These are phyloP conservation scores for Collybia nuda DNA, from an alignment of 768 basidiomycete genomes.

Conservation along the genomic window DNA sequence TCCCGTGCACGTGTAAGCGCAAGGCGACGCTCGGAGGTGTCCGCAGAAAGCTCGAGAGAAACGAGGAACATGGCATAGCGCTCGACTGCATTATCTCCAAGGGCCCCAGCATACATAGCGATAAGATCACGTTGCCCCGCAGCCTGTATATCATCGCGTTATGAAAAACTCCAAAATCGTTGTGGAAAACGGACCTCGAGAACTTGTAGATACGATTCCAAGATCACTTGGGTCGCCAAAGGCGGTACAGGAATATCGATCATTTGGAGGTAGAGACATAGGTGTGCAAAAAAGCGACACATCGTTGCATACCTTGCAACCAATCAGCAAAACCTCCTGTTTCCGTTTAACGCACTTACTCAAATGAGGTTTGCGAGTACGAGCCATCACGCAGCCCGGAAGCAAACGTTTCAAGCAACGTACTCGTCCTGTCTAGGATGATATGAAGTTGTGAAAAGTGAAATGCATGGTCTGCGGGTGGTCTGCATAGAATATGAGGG, in stretches of 20 bases:
- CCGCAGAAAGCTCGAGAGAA: slow-evolving; percentile 64
- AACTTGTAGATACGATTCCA: slow-evolving; percentile 87
- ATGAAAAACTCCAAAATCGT: background rate
- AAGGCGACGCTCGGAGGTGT: slow-evolving; percentile 60
- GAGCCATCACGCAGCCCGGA: slow-evolving; percentile 50
- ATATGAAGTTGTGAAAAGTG: slow-evolving; percentile 82
- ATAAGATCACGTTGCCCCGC: slow-evolving; percentile 85
- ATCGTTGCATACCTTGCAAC: slow-evolving; percentile 59
- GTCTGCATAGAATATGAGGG: slow-evolving; percentile 28
- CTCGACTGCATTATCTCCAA: slow-evolving; percentile 89
- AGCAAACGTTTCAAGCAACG: slow-evolving; percentile 70
- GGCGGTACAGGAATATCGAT: slow-evolving; percentile 76
- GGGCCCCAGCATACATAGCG: slow-evolving; percentile 89
- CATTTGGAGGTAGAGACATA: slow-evolving; percentile 86
- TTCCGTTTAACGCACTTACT: slow-evolving; percentile 43
- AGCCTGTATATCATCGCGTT: slow-evolving; percentile 34
- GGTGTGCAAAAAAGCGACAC: slow-evolving; percentile 91
- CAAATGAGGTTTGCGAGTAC: slow-evolving; percentile 46
- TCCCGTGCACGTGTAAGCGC: slow-evolving; percentile 78
- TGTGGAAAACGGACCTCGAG: slow-evolving; percentile 59
- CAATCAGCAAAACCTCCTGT: slow-evolving; percentile 2
- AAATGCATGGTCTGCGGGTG: slow-evolving; percentile 71
- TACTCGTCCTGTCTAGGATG: slow-evolving; percentile 67
- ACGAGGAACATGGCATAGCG: slow-evolving; percentile 91
- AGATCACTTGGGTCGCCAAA: slow-evolving; percentile 72